Base-by-base conservation (phyloP, 805 yeast genomes). In the Kuraishia hungarica region DNA sequence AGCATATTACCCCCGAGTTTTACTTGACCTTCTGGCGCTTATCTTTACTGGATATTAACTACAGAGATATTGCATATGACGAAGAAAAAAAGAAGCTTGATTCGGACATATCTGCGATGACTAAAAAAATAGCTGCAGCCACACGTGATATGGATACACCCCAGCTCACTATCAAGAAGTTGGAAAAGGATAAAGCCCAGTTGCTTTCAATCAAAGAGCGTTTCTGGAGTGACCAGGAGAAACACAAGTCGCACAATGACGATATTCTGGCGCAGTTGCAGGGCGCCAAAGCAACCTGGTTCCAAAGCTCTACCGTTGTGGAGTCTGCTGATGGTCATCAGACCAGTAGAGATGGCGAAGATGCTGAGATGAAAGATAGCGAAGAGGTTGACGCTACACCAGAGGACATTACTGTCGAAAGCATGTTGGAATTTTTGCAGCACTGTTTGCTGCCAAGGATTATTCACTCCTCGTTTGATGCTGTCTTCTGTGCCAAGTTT, bases 391-490 rank as follows among this genome's bases (percentile, higher is more conserved):
- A 46, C 1, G 54, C 53, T 17, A 15, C 43, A 13, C 43, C 43
- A 2, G 43, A 35, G n/a, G 43, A 35, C n/a, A 35, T 35, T 17
- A 28, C 46, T 8, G 56, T 52, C 10, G 51, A 50, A 5, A 53
- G 19, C 6, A 53, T 51, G 21, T 43, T 46, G 7, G 54, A 69
- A 1, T 80, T 89, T 51, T 64, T 89, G 39, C 84, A 85, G 57
- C 66, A 69, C 54, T 89, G 97, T 67, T 61, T 89, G 6, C 67
- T 91, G 13, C 97, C 97, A 11, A 75, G 97, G 59, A 77, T 84
- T 2, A 67, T 86, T 1, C 90, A 86, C 59, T 88, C 97, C 0
- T 83, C 96, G 0, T 80, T 85, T 58, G 97, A 91, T 70, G 96
- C 97, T 0, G 73, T 87, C 0, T 92, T 72, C 64, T 69, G 83